phyloP scores from a whole-genome alignment of 768 basidiomycete genomes.

The Cubamyces lactineus region DNA sequence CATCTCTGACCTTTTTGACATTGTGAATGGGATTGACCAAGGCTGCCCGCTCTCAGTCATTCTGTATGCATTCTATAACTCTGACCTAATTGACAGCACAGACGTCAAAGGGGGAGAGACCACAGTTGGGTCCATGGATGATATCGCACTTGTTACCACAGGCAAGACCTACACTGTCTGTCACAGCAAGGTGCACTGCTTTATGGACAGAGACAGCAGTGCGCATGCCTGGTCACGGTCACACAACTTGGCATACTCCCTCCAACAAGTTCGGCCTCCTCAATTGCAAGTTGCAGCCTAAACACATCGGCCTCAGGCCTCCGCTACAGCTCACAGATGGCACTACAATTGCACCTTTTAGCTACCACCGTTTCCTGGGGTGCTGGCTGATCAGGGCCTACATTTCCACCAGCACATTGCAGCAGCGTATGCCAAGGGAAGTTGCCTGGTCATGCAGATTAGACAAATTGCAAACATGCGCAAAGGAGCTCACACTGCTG shows the following conservation, averaged over 20 bases:
- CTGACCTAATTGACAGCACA: conserved; percentile 25
- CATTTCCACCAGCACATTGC: conserved; percentile 29
- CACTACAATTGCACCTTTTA: conserved; percentile 21
- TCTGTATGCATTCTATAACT: conserved; percentile 38
- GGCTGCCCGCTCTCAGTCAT: conserved; percentile 36
- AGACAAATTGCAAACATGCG: conserved; percentile 26
- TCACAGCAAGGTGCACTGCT: conserved; percentile 8
- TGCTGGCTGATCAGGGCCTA: conserved; percentile 37
- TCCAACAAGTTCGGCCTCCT: conserved; percentile 27
- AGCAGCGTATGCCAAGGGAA: conserved; percentile 30
- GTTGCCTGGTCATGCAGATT: conserved; percentile 28
- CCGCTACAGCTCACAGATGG: conserved; percentile 17
- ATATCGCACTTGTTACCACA: conserved; percentile 19
- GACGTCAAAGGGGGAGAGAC: conserved; percentile 17
- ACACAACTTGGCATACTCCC: conserved; percentile 34
- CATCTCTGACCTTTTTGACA: conserved; percentile 21
- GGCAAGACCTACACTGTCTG: no score
- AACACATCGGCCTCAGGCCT: conserved; percentile 8
- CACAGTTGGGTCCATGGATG: conserved; percentile 26
- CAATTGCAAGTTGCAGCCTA: conserved; percentile 6
- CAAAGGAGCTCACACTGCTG: conserved; percentile 26
- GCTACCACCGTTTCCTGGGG: conserved; percentile 36
- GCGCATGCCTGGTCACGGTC: conserved; percentile 32
- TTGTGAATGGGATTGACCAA: no score
- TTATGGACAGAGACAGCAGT: conserved; percentile 27